A percentile compares a stretch with the other conserved stretches of the same genome.
phyloP scores from a whole-genome alignment of 306 rosid species.

The Elaeagnus macrophylla region DNA sequence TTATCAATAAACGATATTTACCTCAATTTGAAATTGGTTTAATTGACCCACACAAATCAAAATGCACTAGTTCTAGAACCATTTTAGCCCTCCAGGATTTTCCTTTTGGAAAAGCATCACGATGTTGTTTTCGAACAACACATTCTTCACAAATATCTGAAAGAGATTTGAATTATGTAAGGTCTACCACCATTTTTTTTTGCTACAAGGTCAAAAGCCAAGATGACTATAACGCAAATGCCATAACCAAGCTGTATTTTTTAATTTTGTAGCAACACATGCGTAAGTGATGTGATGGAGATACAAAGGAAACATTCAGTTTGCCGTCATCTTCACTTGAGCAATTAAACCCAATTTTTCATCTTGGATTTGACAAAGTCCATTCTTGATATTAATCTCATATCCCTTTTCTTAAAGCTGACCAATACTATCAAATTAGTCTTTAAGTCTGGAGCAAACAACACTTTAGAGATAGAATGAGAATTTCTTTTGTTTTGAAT shows the following conservation, averaged over 20 bases:
- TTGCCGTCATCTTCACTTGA: background rate
- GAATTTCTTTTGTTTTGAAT: background rate
- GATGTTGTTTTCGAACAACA: too few relatives aligned
- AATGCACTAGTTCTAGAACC: too few relatives aligned
- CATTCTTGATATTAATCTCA: background rate
- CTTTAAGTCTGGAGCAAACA: background rate
- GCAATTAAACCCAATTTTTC: background rate
- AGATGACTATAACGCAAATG: background rate
- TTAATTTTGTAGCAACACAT: background rate
- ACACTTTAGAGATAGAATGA: background rate
- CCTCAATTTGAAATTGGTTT: too few relatives aligned
- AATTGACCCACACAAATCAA: too few relatives aligned
- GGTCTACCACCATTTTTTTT: background rate
- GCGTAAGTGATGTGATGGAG: background rate
- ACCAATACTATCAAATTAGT: background rate
- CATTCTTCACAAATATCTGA: too few relatives aligned
- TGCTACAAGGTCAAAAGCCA: background rate
- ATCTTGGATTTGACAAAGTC: background rate
- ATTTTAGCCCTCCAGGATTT: too few relatives aligned
- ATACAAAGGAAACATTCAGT: background rate
- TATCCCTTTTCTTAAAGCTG: background rate
- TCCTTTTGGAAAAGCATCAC: too few relatives aligned
- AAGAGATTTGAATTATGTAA: too few relatives aligned
- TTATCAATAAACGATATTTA: too few relatives aligned
- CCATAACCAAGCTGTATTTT: background rate